Evolutionary conservation across 257 asterid genomes (phyloP).

Genomic region (Paraleonurus japonicus): DNA sequence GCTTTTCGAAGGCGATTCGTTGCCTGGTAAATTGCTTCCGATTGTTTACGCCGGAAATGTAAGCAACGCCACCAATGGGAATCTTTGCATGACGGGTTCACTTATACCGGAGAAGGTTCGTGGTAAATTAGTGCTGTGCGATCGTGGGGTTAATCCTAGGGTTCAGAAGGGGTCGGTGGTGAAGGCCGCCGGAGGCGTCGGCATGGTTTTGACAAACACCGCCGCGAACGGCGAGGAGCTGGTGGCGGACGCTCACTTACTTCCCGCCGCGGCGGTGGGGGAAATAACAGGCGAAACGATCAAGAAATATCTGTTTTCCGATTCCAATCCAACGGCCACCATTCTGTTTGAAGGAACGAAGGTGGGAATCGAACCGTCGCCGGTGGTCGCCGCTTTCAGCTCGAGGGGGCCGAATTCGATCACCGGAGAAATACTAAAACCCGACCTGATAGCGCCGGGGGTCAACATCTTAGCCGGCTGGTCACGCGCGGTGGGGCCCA

Average conservation of each 20-base stretch:
- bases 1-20: constrained; percentile 24
- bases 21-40: constrained; percentile 53
- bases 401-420: constrained; percentile 71
- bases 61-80: constrained; percentile 58
- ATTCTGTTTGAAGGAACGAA: constrained; percentile 60
- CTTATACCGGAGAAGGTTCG: constrained; percentile 54
- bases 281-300: constrained; percentile 43
- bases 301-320: constrained; percentile 38
- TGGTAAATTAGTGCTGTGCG: constrained; percentile 71
- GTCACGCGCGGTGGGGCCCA: constrained; percentile 61
- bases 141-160: constrained; percentile 62
- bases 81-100: constrained; percentile 68
- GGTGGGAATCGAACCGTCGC: constrained; percentile 63
- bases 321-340: constrained; percentile 51
- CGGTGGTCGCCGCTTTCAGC: constrained; percentile 76
- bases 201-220: constrained; percentile 65
- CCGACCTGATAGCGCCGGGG: constrained; percentile 76
- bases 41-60: constrained; percentile 79
- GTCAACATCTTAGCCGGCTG: constrained; percentile 76
- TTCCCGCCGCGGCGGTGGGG: constrained; percentile 66
- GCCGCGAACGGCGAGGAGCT: constrained; percentile 71
- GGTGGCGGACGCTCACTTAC: constrained; percentile 75
- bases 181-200: constrained; percentile 61
- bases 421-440: constrained; percentile 57
- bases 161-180: constrained; percentile 69